A percentile compares a stretch with the other conserved stretches of the same genome.
Evolutionary conservation across 2,329 filamentous ascomycete genomes (phyloP).

Genomic region (Nannizziopsis barbatae): DNA sequence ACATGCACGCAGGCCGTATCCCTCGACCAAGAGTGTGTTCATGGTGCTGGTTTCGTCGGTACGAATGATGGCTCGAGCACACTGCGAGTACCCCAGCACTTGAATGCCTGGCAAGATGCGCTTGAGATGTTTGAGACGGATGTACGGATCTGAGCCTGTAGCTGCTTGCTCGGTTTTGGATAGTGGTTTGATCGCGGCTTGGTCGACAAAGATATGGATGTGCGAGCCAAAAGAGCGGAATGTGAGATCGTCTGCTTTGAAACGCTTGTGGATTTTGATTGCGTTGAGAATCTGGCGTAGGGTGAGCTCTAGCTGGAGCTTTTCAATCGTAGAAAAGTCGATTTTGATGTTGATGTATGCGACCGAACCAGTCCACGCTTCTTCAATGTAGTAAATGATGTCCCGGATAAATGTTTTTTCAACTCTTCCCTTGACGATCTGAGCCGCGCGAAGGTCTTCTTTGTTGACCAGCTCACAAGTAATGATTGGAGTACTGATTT

Average conservation of each 20-base stretch:
- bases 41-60: conserved; percentile 59
- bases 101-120: conserved; percentile 70
- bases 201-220: conserved; percentile 62
- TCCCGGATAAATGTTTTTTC: conserved; percentile 90
- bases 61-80: conserved; percentile 77
- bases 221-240: conserved; percentile 41
- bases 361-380: conserved; percentile 69
- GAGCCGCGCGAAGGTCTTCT: conserved; percentile 64
- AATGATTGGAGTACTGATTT: conserved; percentile 90
- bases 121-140: conserved; percentile 71
- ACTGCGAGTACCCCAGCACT: conserved; percentile 80
- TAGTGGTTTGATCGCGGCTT: conserved; percentile 27
- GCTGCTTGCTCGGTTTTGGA: conserved; percentile 35
- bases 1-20: conserved; percentile 77
- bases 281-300: conserved; percentile 62
- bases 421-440: conserved; percentile 82
- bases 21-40: conserved; percentile 74
- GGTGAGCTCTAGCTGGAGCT: conserved; percentile 69
- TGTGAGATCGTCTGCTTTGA: conserved; percentile 55
- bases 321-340: conserved; percentile 64
- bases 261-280: conserved; percentile 69
- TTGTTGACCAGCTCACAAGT: conserved; percentile 72
- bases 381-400: conserved; percentile 67
- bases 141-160: conserved; percentile 36
- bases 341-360: conserved; percentile 72